A percentile compares a stretch with the other conserved stretches of the same genome.
These are phyloP conservation scores for Closterium sp. DNA, from an alignment of 139 green algal species.

Conservation along the genomic window DNA sequence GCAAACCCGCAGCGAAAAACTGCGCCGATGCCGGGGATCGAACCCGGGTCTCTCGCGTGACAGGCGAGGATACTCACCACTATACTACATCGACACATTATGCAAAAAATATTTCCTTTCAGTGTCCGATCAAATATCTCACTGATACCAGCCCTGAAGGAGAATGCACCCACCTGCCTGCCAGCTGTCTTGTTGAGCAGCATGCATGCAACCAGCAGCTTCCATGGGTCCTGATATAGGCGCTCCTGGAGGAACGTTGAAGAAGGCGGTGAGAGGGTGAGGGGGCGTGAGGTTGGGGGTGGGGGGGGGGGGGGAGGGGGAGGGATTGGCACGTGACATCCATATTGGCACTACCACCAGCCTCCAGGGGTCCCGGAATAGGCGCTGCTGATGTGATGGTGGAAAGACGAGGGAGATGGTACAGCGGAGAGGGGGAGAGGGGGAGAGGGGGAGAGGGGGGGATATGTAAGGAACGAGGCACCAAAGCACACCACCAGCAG, in stretches of 20 bases:
- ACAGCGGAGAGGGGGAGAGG: too few species aligned
- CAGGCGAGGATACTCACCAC: neutral
- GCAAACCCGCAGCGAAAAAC: neutral
- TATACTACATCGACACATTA: neutral
- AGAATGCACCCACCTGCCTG: constrained; percentile 53
- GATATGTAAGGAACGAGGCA: too few species aligned
- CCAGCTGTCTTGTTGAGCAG: constrained; percentile 86
- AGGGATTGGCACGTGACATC: too few species aligned
- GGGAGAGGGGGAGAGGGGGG: too few species aligned
- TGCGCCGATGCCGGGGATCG: neutral
- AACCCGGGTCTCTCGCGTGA: constrained; percentile 5
- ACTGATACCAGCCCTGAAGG: neutral
- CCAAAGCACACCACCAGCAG: too few species aligned
- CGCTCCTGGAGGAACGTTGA: constrained; percentile 74
- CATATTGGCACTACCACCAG: too few species aligned
- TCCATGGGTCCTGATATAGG: constrained; percentile 87
- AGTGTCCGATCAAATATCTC: too few species aligned
- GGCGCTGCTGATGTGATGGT: too few species aligned
- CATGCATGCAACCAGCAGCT: constrained; percentile 84
- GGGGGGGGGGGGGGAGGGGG: too few species aligned
- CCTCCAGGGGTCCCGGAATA: too few species aligned
- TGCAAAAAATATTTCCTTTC: too few species aligned
- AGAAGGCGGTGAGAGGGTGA: neutral
- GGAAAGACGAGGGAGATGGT: too few species aligned
- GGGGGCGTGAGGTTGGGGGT: neutral